Base-by-base conservation (phyloP, 164 flowering plant species). In the Cinnamomum micranthum region DNA sequence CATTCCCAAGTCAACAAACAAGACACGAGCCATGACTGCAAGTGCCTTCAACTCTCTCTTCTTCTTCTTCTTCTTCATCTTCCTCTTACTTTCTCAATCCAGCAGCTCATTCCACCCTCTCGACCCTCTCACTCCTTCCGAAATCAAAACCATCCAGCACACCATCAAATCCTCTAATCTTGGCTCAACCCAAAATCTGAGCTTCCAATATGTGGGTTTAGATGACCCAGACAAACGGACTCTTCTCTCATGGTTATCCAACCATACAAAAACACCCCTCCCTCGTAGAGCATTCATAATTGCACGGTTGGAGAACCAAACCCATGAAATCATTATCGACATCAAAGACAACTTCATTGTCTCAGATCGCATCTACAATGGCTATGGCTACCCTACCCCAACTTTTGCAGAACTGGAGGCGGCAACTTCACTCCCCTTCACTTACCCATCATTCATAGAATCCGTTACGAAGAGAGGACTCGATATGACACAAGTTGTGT, bases 261-360 rank as follows among this genome's bases (percentile, higher is more conserved):
- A 71, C 0, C 24, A 52, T 3, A 70, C 70, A 10, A 63, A 15
- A 15, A 2, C 70, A 17, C 73, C 23, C 12, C 86, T 79, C 22
- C 76, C 76, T 68, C 90, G 94, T 24, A 79, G 75, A 72, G 89
- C 88, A 47, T 76, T 74, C 64, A 85, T 83, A 0, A 85, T 90
- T 71, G 77, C 79, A 60, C 86, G 89, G 24, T 77, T 70, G 14
- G 58, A 68, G 0, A 83, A 80, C 13, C 63, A 79, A 70, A 86
- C 90, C 7, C 85, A 76, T 66, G 88, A 86, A 60, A 80, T 90
- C 63, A 59, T 82, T 4, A 81, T 90, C 3, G 89, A 90, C 81
- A 71, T 90, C 20, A 50, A 71, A 25, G 64, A 41, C 0, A n/a
- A 69, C 22, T 72, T 77, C 12, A 76, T 87, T 50, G 20, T 6